Evolutionary conservation across 345 rosid genomes (phyloP).

Genomic region (Eucalyptus curtisii): DNA sequence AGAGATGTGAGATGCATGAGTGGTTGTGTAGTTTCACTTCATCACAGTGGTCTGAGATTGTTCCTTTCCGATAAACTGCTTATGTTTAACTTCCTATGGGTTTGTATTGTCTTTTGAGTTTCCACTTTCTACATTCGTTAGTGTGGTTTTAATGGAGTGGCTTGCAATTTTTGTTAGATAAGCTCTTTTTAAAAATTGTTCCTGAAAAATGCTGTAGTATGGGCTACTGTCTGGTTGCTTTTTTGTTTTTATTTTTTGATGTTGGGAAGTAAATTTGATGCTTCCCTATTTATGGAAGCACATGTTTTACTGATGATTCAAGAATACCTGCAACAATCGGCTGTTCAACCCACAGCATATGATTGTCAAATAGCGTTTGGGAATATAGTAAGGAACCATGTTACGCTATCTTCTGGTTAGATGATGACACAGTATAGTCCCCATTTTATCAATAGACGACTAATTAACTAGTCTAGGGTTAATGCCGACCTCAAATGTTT

Average conservation of each 20-base stretch:
- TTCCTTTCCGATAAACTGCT: neutral
- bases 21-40: conserved; percentile 4
- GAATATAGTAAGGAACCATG: neutral
- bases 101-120: neutral
- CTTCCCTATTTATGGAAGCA: neutral
- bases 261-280: neutral
- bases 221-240: neutral
- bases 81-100: neutral
- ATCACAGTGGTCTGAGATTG: neutral
- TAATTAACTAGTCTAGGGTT: neutral
- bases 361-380: neutral
- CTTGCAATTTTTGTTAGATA: neutral
- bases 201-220: neutral
- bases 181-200: neutral
- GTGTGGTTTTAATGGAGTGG: neutral
- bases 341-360: neutral
- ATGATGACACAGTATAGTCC: neutral
- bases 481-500: neutral
- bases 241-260: neutral
- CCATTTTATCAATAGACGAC: neutral
- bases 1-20: conserved; percentile 21
- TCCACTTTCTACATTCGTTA: neutral
- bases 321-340: neutral
- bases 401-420: neutral
- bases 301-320: neutral